phyloP scores from a whole-genome alignment of 805 yeast genomes.

The Candida dendrica region DNA sequence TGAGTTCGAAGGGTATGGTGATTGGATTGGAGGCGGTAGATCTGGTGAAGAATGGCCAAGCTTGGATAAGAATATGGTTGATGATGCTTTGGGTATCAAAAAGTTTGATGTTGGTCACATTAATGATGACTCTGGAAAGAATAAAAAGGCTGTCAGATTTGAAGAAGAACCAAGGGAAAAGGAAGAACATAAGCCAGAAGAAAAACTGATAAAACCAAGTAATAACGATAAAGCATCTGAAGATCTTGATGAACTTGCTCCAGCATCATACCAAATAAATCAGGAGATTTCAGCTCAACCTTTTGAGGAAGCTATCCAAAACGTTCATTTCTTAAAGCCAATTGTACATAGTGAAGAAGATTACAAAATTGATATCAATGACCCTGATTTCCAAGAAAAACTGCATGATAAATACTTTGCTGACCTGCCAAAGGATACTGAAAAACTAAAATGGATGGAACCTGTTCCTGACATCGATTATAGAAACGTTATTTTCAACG shows the following conservation, averaged over 20 bases:
- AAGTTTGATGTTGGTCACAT: not conserved
- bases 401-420: constrained; percentile 85
- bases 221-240: constrained; percentile 39
- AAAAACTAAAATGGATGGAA: constrained; percentile 88
- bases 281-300: constrained; percentile 37
- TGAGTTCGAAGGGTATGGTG: constrained; percentile 20
- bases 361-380: constrained; percentile 51
- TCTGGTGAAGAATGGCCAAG: constrained; percentile 17
- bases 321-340: constrained; percentile 65
- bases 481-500: constrained; percentile 24
- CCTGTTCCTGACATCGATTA: constrained; percentile 42
- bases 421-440: constrained; percentile 76
- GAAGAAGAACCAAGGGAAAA: constrained; percentile 20
- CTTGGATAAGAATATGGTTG: constrained; percentile 10
- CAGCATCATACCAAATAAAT: constrained; percentile 40
- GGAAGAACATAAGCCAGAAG: constrained; percentile 8
- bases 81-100: constrained; percentile 13
- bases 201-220: constrained; percentile 9
- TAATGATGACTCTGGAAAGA: constrained; percentile 4
- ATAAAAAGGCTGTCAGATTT: constrained; percentile 26
- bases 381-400: constrained; percentile 71
- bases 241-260: constrained; percentile 43
- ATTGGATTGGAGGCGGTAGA: constrained; percentile 24
- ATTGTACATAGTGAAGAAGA: constrained; percentile 23
- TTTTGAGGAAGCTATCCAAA: constrained; percentile 31